Conservation (phyloP, 148 eudicot genomes). For the Camellia lanceoleosa region DNA sequence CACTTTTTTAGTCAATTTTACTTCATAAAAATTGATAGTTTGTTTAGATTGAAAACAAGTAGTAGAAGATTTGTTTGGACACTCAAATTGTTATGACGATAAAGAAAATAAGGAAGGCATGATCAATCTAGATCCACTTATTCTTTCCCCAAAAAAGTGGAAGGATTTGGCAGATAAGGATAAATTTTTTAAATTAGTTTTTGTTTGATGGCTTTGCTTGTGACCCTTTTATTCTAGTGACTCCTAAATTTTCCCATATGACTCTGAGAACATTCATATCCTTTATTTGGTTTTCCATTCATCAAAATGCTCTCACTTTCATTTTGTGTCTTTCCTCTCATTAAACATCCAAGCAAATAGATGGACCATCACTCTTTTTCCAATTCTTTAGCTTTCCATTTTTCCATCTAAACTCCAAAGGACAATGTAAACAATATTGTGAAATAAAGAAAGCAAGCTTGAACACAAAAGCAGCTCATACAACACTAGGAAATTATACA, state of each 20-base stretch:
- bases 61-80: background rate
- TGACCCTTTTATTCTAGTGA: background rate
- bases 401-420: background rate
- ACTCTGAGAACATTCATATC: background rate
- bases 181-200: background rate
- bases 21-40: too few species aligned
- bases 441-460: background rate
- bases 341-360: background rate
- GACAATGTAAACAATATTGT: background rate
- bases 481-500: background rate
- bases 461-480: background rate
- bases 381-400: background rate
- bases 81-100: background rate
- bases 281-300: background rate
- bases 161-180: slow-evolving; percentile 8
- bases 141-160: background rate
- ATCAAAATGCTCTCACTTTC: background rate
- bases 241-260: too few species aligned
- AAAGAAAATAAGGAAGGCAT: background rate
- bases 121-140: too few species aligned
- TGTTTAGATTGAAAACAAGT: too few species aligned
- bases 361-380: background rate
- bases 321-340: background rate
- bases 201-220: background rate
- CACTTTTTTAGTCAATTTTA: too few species aligned